Evolutionary conservation across 148 eudicot genomes (phyloP).

Genomic region (Mesembryanthemum crystallinum): DNA sequence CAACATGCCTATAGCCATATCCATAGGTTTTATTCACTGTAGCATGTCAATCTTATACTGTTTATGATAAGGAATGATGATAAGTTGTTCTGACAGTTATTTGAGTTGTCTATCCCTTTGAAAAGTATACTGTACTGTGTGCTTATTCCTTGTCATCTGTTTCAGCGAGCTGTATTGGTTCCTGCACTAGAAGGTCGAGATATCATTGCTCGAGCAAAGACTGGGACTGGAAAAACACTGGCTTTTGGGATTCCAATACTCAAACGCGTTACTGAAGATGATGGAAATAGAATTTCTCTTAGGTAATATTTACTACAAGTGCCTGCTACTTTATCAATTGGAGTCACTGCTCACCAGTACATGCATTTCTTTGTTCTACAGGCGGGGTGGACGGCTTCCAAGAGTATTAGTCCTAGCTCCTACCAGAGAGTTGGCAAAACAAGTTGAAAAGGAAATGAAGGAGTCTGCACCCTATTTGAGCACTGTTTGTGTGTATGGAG

Average conservation of each 20-base stretch:
- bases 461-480: conserved; percentile 93
- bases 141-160: background rate
- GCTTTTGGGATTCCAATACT: conserved; percentile 94
- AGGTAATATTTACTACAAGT: conserved; percentile 43
- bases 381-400: conserved; percentile 84
- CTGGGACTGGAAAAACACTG: conserved; percentile 95
- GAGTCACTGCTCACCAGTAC: conserved; percentile 7
- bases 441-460: conserved; percentile 93
- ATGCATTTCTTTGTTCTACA: conserved; percentile 28
- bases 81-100: background rate
- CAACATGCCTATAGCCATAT: background rate
- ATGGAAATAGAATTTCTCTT: conserved; percentile 43
- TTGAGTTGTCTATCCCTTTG: background rate
- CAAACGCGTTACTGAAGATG: conserved; percentile 59
- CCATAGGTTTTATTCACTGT: no score
- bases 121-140: background rate
- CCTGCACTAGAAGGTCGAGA: conserved; percentile 82
- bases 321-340: background rate
- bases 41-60: background rate
- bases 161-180: conserved; percentile 73
- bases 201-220: conserved; percentile 94
- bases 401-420: conserved; percentile 88
- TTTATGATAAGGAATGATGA: no score
- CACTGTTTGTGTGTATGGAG: conserved; percentile 96
- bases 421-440: conserved; percentile 91